Evolutionary conservation across 2,329 filamentous ascomycete species (phyloP).

Genomic region (Hypomyces perniciosus): DNA sequence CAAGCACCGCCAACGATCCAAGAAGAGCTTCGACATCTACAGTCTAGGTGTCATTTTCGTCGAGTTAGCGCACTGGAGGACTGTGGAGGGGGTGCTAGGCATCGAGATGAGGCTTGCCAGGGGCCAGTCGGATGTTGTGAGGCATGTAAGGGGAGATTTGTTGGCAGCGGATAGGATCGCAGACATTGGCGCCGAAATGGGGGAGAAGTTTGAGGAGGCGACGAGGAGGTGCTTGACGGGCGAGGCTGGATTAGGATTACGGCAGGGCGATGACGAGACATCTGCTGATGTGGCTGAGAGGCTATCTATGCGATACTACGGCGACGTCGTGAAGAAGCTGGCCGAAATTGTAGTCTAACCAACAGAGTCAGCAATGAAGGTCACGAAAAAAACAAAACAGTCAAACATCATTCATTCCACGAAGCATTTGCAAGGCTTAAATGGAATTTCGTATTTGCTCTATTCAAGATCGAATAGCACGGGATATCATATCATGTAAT

Average conservation of each 20-base stretch:
- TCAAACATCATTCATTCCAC: not conserved
- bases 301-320: slow-evolving; percentile 36
- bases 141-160: slow-evolving; percentile 29
- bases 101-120: slow-evolving; percentile 31
- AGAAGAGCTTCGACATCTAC: slow-evolving; percentile 48
- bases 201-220: slow-evolving; percentile 34
- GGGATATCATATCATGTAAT: slow-evolving; percentile 10
- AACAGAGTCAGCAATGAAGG: not conserved
- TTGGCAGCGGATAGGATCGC: slow-evolving; percentile 25
- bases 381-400: not conserved
- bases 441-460: slow-evolving; percentile 10
- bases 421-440: not conserved
- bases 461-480: slow-evolving; percentile 10
- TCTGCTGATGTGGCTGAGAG: slow-evolving; percentile 33
- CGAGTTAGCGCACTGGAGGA: slow-evolving; percentile 48
- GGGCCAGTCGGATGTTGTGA: slow-evolving; percentile 33
- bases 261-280: slow-evolving; percentile 35
- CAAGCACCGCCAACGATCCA: slow-evolving; percentile 30
- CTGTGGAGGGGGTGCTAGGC: slow-evolving; percentile 37
- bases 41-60: slow-evolving; percentile 46
- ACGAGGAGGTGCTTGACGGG: slow-evolving; percentile 32
- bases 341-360: slow-evolving; percentile 30
- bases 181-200: slow-evolving; percentile 33
- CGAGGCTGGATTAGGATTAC: slow-evolving; percentile 30
- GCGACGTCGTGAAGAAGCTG: slow-evolving; percentile 39